Base-by-base conservation (phyloP, 2,329 filamentous ascomycete species). In the Pseudogymnoascus sp. region DNA sequence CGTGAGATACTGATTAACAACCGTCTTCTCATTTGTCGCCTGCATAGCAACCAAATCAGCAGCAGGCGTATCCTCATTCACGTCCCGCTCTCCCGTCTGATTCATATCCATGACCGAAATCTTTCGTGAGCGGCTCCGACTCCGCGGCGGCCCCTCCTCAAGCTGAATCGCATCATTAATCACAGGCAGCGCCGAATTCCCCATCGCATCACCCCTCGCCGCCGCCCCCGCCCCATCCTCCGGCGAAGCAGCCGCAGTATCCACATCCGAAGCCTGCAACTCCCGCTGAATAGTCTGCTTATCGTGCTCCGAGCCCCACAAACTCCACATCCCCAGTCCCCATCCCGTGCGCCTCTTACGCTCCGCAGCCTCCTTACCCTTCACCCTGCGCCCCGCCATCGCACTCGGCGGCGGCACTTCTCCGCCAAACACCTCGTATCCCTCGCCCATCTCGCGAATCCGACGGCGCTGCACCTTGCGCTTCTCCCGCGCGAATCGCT, bases 231-330 rank as follows among this genome's bases (percentile, higher is more conserved):
- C 69, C 1, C 77, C 79, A 36, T 82, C 77, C 2, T 69, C 73
- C 1, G 69, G 71, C 4, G 73, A 76, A 1, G 76, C 75, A 5
- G 69, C 68, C 25, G 69, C 66, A 9, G 64, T 69, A 21, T 69
- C 68, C 0, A 74, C 68, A 2, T 72, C 68, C 62, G 75, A 74
- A 0, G 80, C 79, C 65, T 80, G 79, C 60, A 81, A 73, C 71
- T 87, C 83, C 3, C 83, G 77, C 55, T 79, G 76, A 3, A 95
- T 80, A 0, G 88, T 89, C 65, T 80, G 80, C 73, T 93, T 83
- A 71, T 97, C 94, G 70, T 97, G 91, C 72, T 89, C 95, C 52
- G 88, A 92, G 12, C 90, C 92, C 89, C 92, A 95, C 1, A 87
- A 79, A 59, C 86, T 89, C 93, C 93, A 97, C 66, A 97, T 77